Evolutionary conservation across 1,284 basidiomycete genomes (phyloP), one percentile per base, ranked within the genome.

Genomic region (Exobasidium cylindrosporum): DNA sequence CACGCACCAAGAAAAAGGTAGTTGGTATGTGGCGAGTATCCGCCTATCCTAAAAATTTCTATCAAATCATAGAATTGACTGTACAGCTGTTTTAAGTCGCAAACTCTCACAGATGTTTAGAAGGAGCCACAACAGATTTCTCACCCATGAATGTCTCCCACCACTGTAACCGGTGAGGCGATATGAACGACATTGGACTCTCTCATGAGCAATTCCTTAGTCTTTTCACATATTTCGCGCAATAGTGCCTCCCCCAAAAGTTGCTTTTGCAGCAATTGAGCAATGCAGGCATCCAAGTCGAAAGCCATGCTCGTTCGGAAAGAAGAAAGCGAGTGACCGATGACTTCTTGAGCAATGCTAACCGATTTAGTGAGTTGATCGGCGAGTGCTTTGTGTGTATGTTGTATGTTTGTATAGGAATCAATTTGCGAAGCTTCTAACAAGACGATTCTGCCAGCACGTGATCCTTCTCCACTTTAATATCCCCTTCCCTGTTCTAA

Each of bases 21-120:
- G 81, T 98, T 98, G 32, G 95, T 98, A 76, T 94, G 86, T 1
- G 95, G 95, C 1, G 92, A 91, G 74, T 92, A 92, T 43, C 95
- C 95, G 54, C 96, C 95, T 85, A 98, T 98, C 55, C 94, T 86
- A 77, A 98, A 98, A 80, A 98, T 97, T 83, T 98, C 95, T 79
- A 98, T 90, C 72, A 98, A 85, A 84, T 99, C 96, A 84, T 98
- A 96, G 83, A 98, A 99, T 85, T 99, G 95, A 64, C 92, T 95
- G 43, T n/a, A n/a, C n/a, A n/a, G n/a, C n/a, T n/a, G n/a, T n/a
- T 13, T 30, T 45, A 49, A 57, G 32, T 29, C 47, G 24, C n/a
- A 56, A 44, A 43, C 21, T 6, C 14, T 44, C 21, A 56, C 35
- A 47, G 54, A 4, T 29, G 10, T n/a, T 4, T 23, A 4, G 23